Evolutionary conservation across 805 yeast genomes (phyloP).

Genomic region (Suhomyces sp.): DNA sequence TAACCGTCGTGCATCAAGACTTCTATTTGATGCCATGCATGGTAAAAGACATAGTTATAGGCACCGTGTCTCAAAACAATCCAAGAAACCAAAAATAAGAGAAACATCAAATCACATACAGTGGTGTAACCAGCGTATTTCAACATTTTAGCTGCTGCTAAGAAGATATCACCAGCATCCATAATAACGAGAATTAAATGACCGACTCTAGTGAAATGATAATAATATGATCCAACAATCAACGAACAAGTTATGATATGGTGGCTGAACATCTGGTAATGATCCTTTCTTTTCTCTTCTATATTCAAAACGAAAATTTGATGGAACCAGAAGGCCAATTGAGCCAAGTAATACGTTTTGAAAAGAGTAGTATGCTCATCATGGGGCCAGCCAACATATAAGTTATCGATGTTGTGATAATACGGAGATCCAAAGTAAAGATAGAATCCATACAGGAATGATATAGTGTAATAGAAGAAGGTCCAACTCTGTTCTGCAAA

Average conservation of each 20-base stretch:
- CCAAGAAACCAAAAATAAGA: conserved; percentile 69
- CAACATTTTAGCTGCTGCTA: conserved; percentile 72
- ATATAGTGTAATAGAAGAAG: conserved; percentile 53
- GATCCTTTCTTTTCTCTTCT: conserved; percentile 80
- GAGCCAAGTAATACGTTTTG: conserved; percentile 70
- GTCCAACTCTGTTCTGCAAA: conserved; percentile 91
- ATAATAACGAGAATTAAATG: conserved; percentile 73
- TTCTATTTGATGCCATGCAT: conserved; percentile 47
- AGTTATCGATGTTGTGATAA: conserved; percentile 52
- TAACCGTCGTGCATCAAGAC: conserved; percentile 41
- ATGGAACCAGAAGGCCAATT: conserved; percentile 77
- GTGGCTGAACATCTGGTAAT: conserved; percentile 82
- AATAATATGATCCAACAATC: conserved; percentile 68
- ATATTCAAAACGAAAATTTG: conserved; percentile 74
- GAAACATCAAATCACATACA: conserved; percentile 68
- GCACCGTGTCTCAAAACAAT: conserved; percentile 68
- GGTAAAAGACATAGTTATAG: conserved; percentile 65
- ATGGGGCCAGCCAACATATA: conserved; percentile 78
- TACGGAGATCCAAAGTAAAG: conserved; percentile 61
- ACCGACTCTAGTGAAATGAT: conserved; percentile 74
- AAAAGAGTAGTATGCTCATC: conserved; percentile 48
- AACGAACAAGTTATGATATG: conserved; percentile 77
- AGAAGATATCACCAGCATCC: conserved; percentile 78
- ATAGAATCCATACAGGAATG: conserved; percentile 57
- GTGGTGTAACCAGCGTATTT: conserved; percentile 64